A percentile compares a stretch with the other conserved stretches of the same genome.
phyloP scores from a whole-genome alignment of 495 filamentous ascomycete species.

The Penicillium parvum region DNA sequence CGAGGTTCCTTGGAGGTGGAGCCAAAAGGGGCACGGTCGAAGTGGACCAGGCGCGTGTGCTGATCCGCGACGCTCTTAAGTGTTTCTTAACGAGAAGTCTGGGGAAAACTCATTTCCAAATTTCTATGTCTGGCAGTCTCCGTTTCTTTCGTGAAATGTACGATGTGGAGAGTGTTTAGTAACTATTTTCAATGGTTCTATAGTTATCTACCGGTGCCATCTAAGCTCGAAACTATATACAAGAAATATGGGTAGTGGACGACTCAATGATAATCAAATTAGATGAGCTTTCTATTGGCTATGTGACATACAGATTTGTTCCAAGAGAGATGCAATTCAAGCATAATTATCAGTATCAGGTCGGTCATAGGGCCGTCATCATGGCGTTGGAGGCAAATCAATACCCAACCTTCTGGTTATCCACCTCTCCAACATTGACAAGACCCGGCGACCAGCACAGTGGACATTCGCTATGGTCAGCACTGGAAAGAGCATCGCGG shows the following conservation, averaged over 20 bases:
- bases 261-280: too few species aligned
- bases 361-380: slow-evolving; percentile 19
- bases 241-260: too few species aligned
- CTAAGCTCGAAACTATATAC: too few species aligned
- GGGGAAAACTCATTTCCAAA: slow-evolving; percentile 1
- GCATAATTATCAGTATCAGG: not conserved
- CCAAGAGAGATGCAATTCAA: not conserved
- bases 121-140: not conserved
- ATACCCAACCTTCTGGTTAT: too few species aligned
- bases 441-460: not conserved
- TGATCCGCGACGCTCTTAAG: slow-evolving; percentile 16
- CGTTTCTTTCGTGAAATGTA: too few species aligned
- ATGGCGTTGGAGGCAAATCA: slow-evolving; percentile 14
- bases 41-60: slow-evolving; percentile 10
- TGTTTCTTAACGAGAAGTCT: slow-evolving; percentile 1
- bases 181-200: too few species aligned
- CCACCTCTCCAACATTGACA: not conserved
- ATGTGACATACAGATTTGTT: too few species aligned
- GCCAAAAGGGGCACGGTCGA: slow-evolving; percentile 16
- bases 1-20: slow-evolving; percentile 13
- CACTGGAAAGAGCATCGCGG: slow-evolving; percentile 1
- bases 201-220: too few species aligned
- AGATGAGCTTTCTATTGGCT: too few species aligned
- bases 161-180: too few species aligned
- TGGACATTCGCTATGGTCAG: too few species aligned